Evolutionary conservation across 2,329 filamentous ascomycete species (phyloP), one percentile per base, ranked within the genome.

Genomic region (Paecilomyces niveus): DNA sequence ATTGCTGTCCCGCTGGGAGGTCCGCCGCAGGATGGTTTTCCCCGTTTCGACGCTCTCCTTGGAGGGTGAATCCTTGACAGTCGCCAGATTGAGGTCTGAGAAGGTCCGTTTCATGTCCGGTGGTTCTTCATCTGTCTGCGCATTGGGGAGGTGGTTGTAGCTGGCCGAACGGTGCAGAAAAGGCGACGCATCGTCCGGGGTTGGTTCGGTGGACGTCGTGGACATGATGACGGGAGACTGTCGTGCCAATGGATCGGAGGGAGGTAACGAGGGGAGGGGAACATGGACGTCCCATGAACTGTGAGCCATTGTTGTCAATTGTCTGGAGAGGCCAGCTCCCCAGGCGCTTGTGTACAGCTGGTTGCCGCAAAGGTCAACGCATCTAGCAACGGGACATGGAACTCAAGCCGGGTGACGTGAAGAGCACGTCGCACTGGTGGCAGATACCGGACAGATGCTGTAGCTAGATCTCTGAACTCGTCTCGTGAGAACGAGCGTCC

Each of bases 141-240:
- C 67, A 29, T 67, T 71, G 3, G 80, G 77, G n/a, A 85, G 69
- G 62, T 81, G 78, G 53, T 80, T 83, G 70, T 83, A 85, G 65
- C 83, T 86, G 32, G 84, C 83, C 54, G 83, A 80, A 58, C 83
- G 78, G 29, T 79, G 78, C 31, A 85, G 63, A 45, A 68, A 62
- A 54, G 65, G 55, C 45, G 59, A 59, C 56, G 57, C 56, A 15
- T 58, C 59, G 57, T 69, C 65, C 50, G 57, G 63, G 54, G 61
- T 59, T 33, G 61, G 55, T 55, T 69, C 66, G 54, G 63, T 55
- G 29, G 64, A 63, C 57, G 65, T 64, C 61, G 65, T 64, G 66
- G 72, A 68, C 73, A 75, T 74, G 64, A 63, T 74, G 39, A 18
- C 39, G 6, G 39, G 15, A 5, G n/a, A 45, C 15, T n/a, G 15